Conservation (phyloP, 805 yeast genomes). For the Candida piceae region DNA sequence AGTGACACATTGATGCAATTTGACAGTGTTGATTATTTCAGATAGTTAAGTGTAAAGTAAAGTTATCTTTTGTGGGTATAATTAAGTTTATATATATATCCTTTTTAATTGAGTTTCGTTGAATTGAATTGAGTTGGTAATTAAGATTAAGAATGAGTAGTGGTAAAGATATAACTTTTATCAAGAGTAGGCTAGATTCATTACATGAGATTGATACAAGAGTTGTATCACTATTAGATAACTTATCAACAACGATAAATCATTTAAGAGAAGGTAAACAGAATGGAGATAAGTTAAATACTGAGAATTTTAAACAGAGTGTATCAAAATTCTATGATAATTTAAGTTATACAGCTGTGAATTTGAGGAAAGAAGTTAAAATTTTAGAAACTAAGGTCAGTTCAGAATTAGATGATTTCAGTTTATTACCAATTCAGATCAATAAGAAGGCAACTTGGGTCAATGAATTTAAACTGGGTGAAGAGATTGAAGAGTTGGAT, state of each 20-base stretch:
- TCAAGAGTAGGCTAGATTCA: slow-evolving; percentile 48
- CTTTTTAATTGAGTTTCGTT: too few relatives aligned
- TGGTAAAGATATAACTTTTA: slow-evolving; percentile 24
- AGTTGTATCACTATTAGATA: slow-evolving; percentile 46
- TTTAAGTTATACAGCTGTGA: slow-evolving; percentile 53
- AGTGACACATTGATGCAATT: too few relatives aligned
- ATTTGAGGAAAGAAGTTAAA: slow-evolving; percentile 61
- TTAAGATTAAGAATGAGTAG: slow-evolving; percentile 6
- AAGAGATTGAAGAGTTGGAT: slow-evolving; percentile 36
- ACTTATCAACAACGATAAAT: slow-evolving; percentile 43
- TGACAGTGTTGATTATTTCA: too few relatives aligned
- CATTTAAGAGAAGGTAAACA: slow-evolving; percentile 33
- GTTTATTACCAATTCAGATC: slow-evolving; percentile 62
- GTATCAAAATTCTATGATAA: slow-evolving; percentile 46
- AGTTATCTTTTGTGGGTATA: too few relatives aligned
- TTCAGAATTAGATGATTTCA: slow-evolving; percentile 21
- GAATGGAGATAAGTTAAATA: slow-evolving; percentile 17
- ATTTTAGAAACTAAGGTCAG: slow-evolving; percentile 56
- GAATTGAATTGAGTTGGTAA: too few relatives aligned
- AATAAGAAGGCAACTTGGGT: slow-evolving; percentile 68
- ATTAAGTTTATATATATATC: too few relatives aligned
- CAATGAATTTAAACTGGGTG: slow-evolving; percentile 52
- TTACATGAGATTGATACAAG: slow-evolving; percentile 46
- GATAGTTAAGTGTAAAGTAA: too few relatives aligned
- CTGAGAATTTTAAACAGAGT: slow-evolving; percentile 38